phyloP scores from a whole-genome alignment of 1,284 basidiomycete genomes.

The Exsudoporus floridanus region DNA sequence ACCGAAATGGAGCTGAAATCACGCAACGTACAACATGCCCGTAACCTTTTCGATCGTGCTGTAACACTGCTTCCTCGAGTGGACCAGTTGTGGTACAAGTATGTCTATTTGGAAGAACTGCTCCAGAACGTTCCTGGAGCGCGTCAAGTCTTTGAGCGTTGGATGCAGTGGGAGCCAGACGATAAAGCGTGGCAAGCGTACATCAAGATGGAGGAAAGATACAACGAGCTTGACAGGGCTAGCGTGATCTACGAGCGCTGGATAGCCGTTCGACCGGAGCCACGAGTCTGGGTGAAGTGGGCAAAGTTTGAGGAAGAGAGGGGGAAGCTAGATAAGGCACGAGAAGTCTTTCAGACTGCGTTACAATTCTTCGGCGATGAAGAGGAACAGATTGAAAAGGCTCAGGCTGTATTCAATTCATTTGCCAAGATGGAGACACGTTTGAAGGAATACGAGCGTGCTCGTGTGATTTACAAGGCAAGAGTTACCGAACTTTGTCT shows the following conservation, averaged over 20 bases:
- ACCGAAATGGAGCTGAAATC: conserved; percentile 99
- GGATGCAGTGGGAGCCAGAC: conserved; percentile 99
- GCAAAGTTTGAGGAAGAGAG: conserved; percentile 98
- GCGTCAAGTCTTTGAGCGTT: conserved; percentile 96
- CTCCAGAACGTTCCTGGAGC: conserved; percentile 95
- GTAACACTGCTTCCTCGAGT: conserved; percentile 95
- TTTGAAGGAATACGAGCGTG: conserved; percentile 94
- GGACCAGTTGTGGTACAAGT: conserved; percentile 98
- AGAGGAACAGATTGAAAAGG: conserved; percentile 95
- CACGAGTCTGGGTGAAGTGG: conserved; percentile 96
- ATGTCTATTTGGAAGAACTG: conserved; percentile 97
- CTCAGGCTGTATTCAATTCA: conserved; percentile 92
- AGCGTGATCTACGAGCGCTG: conserved; percentile 94
- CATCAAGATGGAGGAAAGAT: conserved; percentile 95
- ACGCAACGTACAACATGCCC: conserved; percentile 93
- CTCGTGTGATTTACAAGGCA: conserved; percentile 95
- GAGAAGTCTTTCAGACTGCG: conserved; percentile 96
- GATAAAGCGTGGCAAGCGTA: conserved; percentile 99
- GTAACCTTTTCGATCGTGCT: conserved; percentile 95
- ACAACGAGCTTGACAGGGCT: conserved; percentile 88
- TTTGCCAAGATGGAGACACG: conserved; percentile 99
- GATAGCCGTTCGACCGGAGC: conserved; percentile 91
- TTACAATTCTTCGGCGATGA: conserved; percentile 97
- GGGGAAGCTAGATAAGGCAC: conserved; percentile 80
- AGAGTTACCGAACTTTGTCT: conserved; percentile 5